phyloP scores from a whole-genome alignment of 768 basidiomycete genomes.

The Mycena kentingensis region DNA sequence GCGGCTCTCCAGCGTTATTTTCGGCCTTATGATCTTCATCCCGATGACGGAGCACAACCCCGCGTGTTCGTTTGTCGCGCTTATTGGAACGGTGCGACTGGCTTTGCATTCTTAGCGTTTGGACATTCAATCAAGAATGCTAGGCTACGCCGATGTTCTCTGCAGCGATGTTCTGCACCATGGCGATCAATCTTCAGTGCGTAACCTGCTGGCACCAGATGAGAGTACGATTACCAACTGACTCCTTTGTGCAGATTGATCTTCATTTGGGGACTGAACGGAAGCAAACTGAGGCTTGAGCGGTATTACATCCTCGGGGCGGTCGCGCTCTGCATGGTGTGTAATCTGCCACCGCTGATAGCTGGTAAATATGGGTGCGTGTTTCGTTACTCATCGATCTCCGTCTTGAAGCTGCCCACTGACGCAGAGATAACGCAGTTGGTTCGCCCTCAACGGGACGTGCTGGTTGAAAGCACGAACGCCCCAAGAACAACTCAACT shows the following conservation, averaged over 20 bases:
- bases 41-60: no score
- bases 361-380: no score
- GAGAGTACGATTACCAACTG: not conserved
- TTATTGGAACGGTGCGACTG: slow-evolving; percentile 19
- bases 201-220: not conserved
- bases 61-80: no score
- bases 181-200: slow-evolving; percentile 31
- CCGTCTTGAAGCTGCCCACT: no score
- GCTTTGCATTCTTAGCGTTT: not conserved
- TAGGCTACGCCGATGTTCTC: slow-evolving; percentile 26
- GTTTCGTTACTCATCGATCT: no score
- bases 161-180: slow-evolving; percentile 28
- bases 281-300: slow-evolving; percentile 29
- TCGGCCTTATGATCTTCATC: not conserved
- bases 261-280: slow-evolving; percentile 28
- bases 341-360: not conserved
- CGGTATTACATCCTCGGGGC: slow-evolving; percentile 13
- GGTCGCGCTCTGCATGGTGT: not conserved
- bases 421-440: no score
- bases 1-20: slow-evolving; percentile 1
- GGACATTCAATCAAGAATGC: not conserved
- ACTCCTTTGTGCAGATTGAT: slow-evolving; percentile 24
- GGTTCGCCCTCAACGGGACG: no score
- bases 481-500: no score
- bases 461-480: no score